phyloP scores from a whole-genome alignment of 805 yeast genomes.

The Saccharomyces eubayanus region DNA sequence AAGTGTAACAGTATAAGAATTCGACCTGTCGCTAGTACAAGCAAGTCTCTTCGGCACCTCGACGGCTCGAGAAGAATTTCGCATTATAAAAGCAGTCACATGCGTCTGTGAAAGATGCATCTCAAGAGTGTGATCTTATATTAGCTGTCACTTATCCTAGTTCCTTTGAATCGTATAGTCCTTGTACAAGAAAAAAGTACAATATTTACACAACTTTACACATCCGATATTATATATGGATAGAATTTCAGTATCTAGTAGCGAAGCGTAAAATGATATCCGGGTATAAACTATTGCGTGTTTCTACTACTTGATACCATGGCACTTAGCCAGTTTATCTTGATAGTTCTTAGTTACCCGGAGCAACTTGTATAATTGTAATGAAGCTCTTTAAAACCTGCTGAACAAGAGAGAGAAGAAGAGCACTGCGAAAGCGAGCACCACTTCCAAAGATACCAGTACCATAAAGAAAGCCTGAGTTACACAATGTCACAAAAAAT shows the following conservation, averaged over 20 bases:
- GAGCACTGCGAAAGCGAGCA: not conserved
- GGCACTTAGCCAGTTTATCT: not conserved
- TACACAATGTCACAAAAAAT: constrained; percentile 30
- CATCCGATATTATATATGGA: too few relatives aligned
- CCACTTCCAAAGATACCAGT: not conserved
- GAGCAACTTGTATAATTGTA: not conserved
- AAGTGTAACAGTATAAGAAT: not conserved
- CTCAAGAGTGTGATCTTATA: not conserved
- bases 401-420: not conserved
- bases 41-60: not conserved
- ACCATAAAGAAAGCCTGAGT: not conserved
- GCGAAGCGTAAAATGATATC: not conserved
- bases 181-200: not conserved
- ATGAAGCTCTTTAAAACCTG: not conserved
- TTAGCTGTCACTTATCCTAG: not conserved
- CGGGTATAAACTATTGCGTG: not conserved
- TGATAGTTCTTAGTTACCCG: not conserved
- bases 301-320: not conserved
- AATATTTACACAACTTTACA: not conserved
- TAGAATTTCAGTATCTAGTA: not conserved
- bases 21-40: not conserved
- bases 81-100: not conserved
- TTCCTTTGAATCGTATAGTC: not conserved
- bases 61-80: not conserved
- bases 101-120: not conserved